Base-by-base conservation (phyloP, 148 eudicot species). In the Polygonum aviculare region DNA sequence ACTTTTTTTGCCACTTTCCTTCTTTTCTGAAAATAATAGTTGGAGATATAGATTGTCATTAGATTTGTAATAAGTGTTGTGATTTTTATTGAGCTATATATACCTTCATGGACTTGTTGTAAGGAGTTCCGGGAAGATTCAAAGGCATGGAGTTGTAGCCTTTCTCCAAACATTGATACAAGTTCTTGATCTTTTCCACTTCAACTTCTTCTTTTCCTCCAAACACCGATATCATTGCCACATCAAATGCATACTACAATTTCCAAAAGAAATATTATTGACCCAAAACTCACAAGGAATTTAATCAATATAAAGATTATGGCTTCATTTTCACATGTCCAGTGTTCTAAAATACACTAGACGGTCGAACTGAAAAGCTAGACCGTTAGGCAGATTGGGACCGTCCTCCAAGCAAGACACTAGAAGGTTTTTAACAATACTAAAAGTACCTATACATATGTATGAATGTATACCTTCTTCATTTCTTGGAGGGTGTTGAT, bases 141-240 rank as follows among this genome's bases (percentile, higher is more conserved):
- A 94, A 73, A 59, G 98, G 97, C 97, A 94, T 91, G 77, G 98
- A 94, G 81, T 94, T 94, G 86, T 91, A 94, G 2, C 98, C 98
- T 83, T 85, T 94, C 84, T 90, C 95, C 75, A 94, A 80, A 52
- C 78, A 69, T 9, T 80, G 84, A 78, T 94, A 94, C 80, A 88
- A 72, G 2, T 81, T 49, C 48, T 87, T 90, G 52, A 94, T 84
- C 69, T 85, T 82, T 76, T 88, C 89, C 49, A 81, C 76, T 72
- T 94, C 93, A 67, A 81, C 35, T 12, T 84, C 93, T 47, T 35
- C 72, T 39, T 79, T 78, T 49, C 83, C 74, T n/a, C 98, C 98
- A 15, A 94, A 87, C 6, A 84, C 88, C 21, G 92, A 86, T n/a
- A 87, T 81, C 84, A 90, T 82, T 8, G 98, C 98, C 81, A 94